Conservation (phyloP, 2,329 filamentous ascomycete species). For the Aureobasidium sp. region DNA sequence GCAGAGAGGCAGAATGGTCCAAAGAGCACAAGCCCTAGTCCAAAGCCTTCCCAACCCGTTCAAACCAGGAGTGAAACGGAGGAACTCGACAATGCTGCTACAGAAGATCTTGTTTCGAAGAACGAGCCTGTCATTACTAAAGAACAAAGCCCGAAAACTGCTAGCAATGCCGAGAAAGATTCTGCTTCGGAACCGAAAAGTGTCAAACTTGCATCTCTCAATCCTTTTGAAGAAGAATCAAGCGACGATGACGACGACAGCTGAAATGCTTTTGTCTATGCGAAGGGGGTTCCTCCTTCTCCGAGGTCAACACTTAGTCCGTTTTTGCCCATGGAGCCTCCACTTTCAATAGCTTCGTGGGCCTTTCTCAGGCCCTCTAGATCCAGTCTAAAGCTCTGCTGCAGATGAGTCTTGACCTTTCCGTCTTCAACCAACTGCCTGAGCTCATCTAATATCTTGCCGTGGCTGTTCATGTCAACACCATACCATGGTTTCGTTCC, state of each 20-base stretch:
- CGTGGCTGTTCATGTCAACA: slow-evolving; percentile 34
- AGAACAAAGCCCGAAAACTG: not conserved
- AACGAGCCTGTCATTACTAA: not conserved
- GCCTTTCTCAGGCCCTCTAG: slow-evolving; percentile 34
- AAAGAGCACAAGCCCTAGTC: not conserved
- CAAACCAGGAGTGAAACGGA: not conserved
- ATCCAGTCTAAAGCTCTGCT: slow-evolving; percentile 30
- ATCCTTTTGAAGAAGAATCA: slow-evolving; percentile 3
- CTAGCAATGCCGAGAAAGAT: not conserved
- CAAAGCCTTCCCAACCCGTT: not conserved
- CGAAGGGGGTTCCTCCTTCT: slow-evolving; percentile 11
- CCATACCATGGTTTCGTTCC: slow-evolving; percentile 37
- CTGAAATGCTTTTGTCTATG: not conserved
- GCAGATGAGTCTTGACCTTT: slow-evolving; percentile 34
- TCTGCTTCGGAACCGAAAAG: not conserved
- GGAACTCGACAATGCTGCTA: not conserved
- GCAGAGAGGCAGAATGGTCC: slow-evolving; percentile 33
- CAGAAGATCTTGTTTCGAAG: not conserved
- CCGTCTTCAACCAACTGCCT: slow-evolving; percentile 31
- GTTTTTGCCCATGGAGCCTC: slow-evolving; percentile 34
- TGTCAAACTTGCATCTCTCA: not conserved
- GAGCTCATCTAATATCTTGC: slow-evolving; percentile 34
- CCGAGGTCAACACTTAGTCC: slow-evolving; percentile 27
- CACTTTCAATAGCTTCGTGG: slow-evolving; percentile 34
- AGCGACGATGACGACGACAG: not conserved